A percentile compares a stretch with the other conserved stretches of the same genome.
Conservation (phyloP, 2,329 filamentous ascomycete species). For the Purpureocillium takamizusanense region DNA sequence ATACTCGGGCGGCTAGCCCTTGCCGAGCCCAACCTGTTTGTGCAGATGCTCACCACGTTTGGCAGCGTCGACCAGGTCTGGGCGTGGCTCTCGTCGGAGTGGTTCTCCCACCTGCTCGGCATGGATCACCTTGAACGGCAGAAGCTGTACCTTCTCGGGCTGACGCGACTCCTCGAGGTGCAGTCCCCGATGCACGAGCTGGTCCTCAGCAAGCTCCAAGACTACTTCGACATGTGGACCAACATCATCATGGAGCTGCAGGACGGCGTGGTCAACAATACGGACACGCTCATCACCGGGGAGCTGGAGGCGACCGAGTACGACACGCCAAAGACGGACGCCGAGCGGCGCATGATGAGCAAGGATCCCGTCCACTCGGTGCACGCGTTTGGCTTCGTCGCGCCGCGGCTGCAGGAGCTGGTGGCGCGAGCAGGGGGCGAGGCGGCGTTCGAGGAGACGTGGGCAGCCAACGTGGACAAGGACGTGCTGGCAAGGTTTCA, state of each 20-base stretch:
- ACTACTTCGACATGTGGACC: slow-evolving; percentile 69
- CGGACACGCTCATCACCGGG: slow-evolving; percentile 43
- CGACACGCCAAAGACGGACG: slow-evolving; percentile 45
- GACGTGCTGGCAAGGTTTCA: slow-evolving; percentile 60
- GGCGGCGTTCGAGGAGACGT: slow-evolving; percentile 56
- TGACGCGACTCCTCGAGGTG: slow-evolving; percentile 63
- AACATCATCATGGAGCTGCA: slow-evolving; percentile 58
- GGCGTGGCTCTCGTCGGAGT: slow-evolving; percentile 50
- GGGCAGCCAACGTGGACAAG: slow-evolving; percentile 65
- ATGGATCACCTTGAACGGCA: slow-evolving; percentile 56
- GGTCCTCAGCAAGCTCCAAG: slow-evolving; percentile 55
- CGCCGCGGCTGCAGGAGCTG: slow-evolving; percentile 48
- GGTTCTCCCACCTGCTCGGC: slow-evolving; percentile 61
- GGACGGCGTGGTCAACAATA: slow-evolving; percentile 44
- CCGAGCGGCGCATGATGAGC: slow-evolving; percentile 42
- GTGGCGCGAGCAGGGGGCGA: slow-evolving; percentile 56
- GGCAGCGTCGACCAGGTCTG: slow-evolving; percentile 42
- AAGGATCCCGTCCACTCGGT: slow-evolving; percentile 62
- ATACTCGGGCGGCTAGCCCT: slow-evolving; percentile 73
- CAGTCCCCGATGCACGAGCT: slow-evolving; percentile 48
- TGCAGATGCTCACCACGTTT: slow-evolving; percentile 43
- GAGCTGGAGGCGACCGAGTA: slow-evolving; percentile 36
- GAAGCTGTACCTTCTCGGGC: slow-evolving; percentile 64
- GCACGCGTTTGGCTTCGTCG: slow-evolving; percentile 55
- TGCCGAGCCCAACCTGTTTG: slow-evolving; percentile 60